Base-by-base conservation (phyloP, 2,329 filamentous ascomycete genomes). In the Colletotrichum truncatum region DNA sequence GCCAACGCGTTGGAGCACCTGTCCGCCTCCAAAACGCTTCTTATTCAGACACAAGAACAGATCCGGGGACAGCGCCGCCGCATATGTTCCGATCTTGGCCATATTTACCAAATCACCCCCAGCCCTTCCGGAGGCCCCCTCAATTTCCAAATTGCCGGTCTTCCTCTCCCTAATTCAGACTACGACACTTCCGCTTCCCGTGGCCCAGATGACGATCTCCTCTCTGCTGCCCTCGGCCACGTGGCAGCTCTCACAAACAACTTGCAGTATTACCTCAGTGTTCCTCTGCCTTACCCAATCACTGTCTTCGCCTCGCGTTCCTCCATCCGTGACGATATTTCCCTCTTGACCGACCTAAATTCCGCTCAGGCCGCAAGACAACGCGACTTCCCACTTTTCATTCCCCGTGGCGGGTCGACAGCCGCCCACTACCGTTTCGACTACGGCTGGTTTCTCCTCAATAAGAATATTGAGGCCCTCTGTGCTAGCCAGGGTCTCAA, bases 381-480 rank as follows among this genome's bases (percentile, higher is more conserved):
- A 46, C 84, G 90, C 56, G 89, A 89, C 6, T 99, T 97, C 72
- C 96, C 96, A 0, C 85, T 99, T 0, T 94, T 94, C 77, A 74
- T 88, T 0, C 84, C 84, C 0, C 79, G 85, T 2, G 86, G 87
- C 14, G 86, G 86, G 78, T 92, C 80, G n/a, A 85, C 73, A 0
- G 86, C 87, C 3, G 88, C 93, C 0, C 89, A 94, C 46, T 98
- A 95, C 80, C 90, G 95, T 3, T 98, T 98, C 77, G 95, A 98
- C 72, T 99, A 98, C 76, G 96, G 85, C 10, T 96, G 97, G 74
- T 99, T 98, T 72, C 82, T 98, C n/a, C 85, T 99, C 12, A 98
- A 98, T 81, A 98, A 98, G 78, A 84, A 98, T 73, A 94, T 99
- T 60, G 94, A 98, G 71, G 79, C 84, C 0, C 80, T 91, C 4